Conservation (phyloP, 1,139 yeast species). For the Blastobotrys illinoisensis region DNA sequence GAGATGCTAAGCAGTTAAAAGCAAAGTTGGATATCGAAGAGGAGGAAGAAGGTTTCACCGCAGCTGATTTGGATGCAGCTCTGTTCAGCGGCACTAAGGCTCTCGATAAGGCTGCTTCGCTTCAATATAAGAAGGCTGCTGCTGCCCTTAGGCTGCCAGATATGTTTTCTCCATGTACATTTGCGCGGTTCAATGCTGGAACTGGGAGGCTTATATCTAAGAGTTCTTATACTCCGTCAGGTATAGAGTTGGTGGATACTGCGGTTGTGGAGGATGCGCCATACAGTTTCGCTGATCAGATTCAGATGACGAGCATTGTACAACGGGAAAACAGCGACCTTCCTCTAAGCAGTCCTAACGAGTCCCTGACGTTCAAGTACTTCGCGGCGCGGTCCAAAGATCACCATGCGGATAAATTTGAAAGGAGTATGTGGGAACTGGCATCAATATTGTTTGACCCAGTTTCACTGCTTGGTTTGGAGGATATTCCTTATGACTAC, state of each 20-base stretch:
- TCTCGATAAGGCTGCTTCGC: constrained; percentile 17
- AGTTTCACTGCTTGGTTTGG: constrained; percentile 25
- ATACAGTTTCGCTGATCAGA: constrained; percentile 5
- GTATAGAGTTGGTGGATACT: constrained; percentile 4
- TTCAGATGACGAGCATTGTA: constrained; percentile 8
- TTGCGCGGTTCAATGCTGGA: constrained; percentile 20
- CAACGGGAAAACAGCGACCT: constrained; percentile 16
- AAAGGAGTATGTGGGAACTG: constrained; percentile 41
- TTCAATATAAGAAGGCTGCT: constrained; percentile 22
- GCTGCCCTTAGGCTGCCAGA: constrained; percentile 23
- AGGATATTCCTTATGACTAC: constrained; percentile 14
- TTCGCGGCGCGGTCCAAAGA: constrained; percentile 7
- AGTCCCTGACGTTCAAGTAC: constrained; percentile 16
- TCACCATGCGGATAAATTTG: constrained; percentile 8
- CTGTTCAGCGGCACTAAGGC: constrained; percentile 45
- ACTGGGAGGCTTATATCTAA: constrained; percentile 14
- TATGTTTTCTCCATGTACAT: constrained; percentile 14
- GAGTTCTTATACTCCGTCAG: constrained; percentile 5
- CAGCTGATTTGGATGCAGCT: constrained; percentile 42
- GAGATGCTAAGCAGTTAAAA: not conserved
- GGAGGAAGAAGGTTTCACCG: constrained; percentile 19
- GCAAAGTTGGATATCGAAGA: not conserved
- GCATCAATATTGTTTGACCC: constrained; percentile 57
- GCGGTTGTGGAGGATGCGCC: not conserved
- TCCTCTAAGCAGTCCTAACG: constrained; percentile 17